phyloP scores from a whole-genome alignment of 2,329 filamentous ascomycete genomes.

The Emericellopsis atlantica region DNA sequence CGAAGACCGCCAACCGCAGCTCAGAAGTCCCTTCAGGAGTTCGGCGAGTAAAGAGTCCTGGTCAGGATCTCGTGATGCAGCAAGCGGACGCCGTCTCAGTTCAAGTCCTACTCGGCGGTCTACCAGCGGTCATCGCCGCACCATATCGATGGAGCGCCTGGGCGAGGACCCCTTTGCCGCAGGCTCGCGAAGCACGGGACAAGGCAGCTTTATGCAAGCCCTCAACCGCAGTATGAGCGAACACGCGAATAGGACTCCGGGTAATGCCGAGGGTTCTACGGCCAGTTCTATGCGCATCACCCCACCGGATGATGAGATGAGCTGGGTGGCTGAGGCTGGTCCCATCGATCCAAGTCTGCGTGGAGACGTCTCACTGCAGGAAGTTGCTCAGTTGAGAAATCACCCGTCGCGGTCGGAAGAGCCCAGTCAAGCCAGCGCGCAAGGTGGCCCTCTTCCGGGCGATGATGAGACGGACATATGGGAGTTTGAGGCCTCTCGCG shows the following conservation, averaged over 20 bases:
- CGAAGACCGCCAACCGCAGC: constrained; percentile 31
- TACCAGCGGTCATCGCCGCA: constrained; percentile 1
- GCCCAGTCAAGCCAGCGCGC: constrained; percentile 2
- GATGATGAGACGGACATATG: constrained; percentile 41
- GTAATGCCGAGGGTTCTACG: constrained; percentile 12
- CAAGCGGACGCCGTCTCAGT: constrained; percentile 11
- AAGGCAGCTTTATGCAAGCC: constrained; percentile 18
- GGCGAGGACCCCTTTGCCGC: constrained; percentile 15
- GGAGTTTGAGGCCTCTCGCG: constrained; percentile 42
- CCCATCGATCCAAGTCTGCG: constrained; percentile 21
- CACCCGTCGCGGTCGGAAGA: too few relatives aligned
- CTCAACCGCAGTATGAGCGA: constrained; percentile 12
- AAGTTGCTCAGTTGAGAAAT: constrained; percentile 8
- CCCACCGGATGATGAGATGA: constrained; percentile 25
- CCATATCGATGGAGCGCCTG: constrained; percentile 3
- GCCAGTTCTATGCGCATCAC: constrained; percentile 19
- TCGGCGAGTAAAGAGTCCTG: constrained; percentile 22
- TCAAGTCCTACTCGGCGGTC: constrained; percentile 14
- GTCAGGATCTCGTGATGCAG: constrained; percentile 13
- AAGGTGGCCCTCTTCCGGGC: constrained; percentile 5
- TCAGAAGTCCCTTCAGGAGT: constrained; percentile 43
- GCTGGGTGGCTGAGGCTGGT: constrained; percentile 26
- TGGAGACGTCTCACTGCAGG: constrained; percentile 19
- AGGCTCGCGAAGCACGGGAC: constrained; percentile 11
- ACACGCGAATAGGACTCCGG: constrained; percentile 1